Evolutionary conservation across 805 yeast species (phyloP).

Genomic region (Cyberlindnera mycetangii): DNA sequence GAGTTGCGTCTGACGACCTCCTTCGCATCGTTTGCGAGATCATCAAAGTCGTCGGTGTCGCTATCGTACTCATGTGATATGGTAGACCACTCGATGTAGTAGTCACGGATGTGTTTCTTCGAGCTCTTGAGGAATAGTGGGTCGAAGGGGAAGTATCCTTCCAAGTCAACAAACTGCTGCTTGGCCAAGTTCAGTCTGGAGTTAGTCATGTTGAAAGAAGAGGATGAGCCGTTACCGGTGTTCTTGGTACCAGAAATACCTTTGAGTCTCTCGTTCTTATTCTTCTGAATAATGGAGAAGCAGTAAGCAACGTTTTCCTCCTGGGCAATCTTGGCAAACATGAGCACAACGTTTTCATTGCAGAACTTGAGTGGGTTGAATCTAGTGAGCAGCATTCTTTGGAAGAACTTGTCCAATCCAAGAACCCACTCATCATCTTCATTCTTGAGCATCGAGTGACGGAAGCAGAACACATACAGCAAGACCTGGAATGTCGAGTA

Average conservation of each 20-base stretch:
- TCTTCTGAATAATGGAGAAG: slow-evolving; percentile 87
- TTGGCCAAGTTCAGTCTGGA: slow-evolving; percentile 43
- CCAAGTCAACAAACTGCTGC: slow-evolving; percentile 84
- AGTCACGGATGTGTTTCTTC: slow-evolving; percentile 48
- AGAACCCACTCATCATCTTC: slow-evolving; percentile 64
- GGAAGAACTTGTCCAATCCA: slow-evolving; percentile 81
- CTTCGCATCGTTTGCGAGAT: slow-evolving; percentile 26
- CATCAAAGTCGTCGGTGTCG: slow-evolving; percentile 45
- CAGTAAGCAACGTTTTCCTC: slow-evolving; percentile 89
- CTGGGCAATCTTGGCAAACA: slow-evolving; percentile 91
- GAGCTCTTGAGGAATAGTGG: slow-evolving; percentile 74
- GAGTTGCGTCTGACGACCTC: slow-evolving; percentile 24
- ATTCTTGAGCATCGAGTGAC: slow-evolving; percentile 57
- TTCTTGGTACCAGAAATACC: slow-evolving; percentile 36
- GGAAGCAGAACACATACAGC: slow-evolving; percentile 87
- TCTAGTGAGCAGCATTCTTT: slow-evolving; percentile 76
- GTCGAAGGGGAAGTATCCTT: slow-evolving; percentile 96
- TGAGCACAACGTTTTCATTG: slow-evolving; percentile 87
- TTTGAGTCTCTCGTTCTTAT: slow-evolving; percentile 51
- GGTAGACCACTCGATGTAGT: slow-evolving; percentile 81
- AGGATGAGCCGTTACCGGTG: background rate
- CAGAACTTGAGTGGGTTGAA: slow-evolving; percentile 93
- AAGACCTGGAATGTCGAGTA: slow-evolving; percentile 90
- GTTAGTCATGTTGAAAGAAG: slow-evolving; percentile 11
- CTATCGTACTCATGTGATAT: slow-evolving; percentile 58